phyloP scores from a whole-genome alignment of 2,329 filamentous ascomycete genomes.

The Penicillium nordicum region DNA sequence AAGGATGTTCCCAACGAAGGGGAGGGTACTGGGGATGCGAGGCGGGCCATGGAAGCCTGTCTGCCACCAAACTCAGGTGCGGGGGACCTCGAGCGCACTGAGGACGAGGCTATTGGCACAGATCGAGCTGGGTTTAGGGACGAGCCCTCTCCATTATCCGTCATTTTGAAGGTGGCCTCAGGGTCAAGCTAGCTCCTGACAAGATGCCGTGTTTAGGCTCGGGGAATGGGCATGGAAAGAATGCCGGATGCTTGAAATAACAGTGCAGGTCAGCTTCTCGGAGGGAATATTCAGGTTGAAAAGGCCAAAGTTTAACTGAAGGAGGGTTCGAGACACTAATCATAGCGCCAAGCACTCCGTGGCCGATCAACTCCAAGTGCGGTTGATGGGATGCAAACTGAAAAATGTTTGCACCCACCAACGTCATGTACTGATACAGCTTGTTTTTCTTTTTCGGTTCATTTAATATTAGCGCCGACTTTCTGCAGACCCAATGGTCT shows the following conservation, averaged over 20 bases:
- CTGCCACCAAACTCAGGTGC: conserved; percentile 44
- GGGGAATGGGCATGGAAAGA: neutral
- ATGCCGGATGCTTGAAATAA: neutral
- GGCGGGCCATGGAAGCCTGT: conserved; percentile 53
- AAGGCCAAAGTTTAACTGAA: conserved; percentile 2
- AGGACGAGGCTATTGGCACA: conserved; percentile 32
- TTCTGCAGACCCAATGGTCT: neutral
- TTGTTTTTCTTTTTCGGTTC: neutral
- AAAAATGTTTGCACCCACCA: conserved; percentile 24
- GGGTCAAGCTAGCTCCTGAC: conserved; percentile 3
- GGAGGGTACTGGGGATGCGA: conserved; percentile 56
- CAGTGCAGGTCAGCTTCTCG: neutral
- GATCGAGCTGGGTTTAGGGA: conserved; percentile 33
- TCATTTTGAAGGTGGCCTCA: conserved; percentile 24
- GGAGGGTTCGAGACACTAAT: conserved; percentile 6
- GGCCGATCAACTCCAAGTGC: conserved; percentile 16
- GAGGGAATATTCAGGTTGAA: neutral
- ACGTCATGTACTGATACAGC: conserved; percentile 12
- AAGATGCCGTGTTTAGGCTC: neutral
- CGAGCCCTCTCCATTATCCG: conserved; percentile 38
- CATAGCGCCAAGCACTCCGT: conserved; percentile 3
- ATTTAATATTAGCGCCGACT: neutral
- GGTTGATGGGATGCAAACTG: conserved; percentile 28
- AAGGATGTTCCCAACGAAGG: conserved; percentile 28
- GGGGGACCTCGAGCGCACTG: conserved; percentile 37